These are phyloP conservation scores for Nakazawaea ernobii DNA, from an alignment of 805 yeast genomes.

Conservation along the genomic window DNA sequence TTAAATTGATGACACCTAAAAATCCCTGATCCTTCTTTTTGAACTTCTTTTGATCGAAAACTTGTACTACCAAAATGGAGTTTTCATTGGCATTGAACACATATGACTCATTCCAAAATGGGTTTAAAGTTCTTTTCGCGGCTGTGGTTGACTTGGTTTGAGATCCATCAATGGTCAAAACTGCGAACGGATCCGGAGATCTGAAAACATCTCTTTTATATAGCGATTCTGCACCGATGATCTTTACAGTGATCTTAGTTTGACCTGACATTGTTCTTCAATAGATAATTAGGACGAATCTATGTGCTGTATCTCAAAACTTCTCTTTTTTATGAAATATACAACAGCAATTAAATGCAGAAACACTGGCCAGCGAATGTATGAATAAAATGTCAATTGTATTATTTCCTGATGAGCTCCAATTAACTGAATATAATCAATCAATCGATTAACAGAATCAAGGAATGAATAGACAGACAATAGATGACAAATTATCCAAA, in stretches of 20 bases:
- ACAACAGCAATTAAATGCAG: too few relatives aligned
- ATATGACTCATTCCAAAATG: conserved; percentile 96
- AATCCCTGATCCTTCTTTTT: conserved; percentile 98
- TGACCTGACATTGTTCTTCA: conserved; percentile 1
- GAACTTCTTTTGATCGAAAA: conserved; percentile 95
- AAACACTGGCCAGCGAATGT: too few relatives aligned
- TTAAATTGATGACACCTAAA: conserved; percentile 88
- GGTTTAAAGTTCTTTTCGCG: conserved; percentile 88
- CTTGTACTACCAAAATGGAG: conserved; percentile 85
- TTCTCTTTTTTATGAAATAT: too few relatives aligned
- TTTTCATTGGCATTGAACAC: conserved; percentile 69
- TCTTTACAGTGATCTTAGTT: conserved; percentile 52
- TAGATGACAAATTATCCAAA: too few relatives aligned
- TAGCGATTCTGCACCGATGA: conserved; percentile 94
- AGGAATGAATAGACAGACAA: too few relatives aligned
- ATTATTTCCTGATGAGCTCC: too few relatives aligned
- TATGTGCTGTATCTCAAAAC: conserved; percentile 2
- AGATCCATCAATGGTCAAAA: conserved; percentile 92
- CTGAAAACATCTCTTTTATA: conserved; percentile 93
- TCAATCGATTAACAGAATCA: too few relatives aligned
- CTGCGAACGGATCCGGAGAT: conserved; percentile 98
- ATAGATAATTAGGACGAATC: neutral
- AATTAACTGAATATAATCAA: too few relatives aligned
- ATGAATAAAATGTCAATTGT: too few relatives aligned
- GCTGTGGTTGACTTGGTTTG: conserved; percentile 95